phyloP scores from a whole-genome alignment of 2,329 filamentous ascomycete species.

The Lachnellula occidentalis region DNA sequence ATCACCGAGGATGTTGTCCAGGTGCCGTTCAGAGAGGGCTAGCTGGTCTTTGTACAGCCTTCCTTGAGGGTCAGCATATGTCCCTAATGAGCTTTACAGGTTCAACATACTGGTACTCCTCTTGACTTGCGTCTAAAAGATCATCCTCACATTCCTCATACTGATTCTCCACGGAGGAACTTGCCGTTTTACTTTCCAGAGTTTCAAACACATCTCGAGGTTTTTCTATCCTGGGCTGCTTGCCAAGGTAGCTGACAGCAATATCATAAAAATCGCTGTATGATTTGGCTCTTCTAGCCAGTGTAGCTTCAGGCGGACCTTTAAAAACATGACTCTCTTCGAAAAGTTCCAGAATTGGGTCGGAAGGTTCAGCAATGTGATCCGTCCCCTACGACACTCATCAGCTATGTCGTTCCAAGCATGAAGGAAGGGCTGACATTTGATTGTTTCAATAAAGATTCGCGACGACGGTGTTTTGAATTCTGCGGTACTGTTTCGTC shows the following conservation, averaged over 20 bases:
- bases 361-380: constrained; percentile 46
- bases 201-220: constrained; percentile 18
- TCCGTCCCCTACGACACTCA: constrained; percentile 45
- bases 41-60: constrained; percentile 79
- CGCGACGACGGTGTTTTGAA: constrained; percentile 57
- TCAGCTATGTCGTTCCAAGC: constrained; percentile 9
- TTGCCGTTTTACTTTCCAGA: constrained; percentile 34
- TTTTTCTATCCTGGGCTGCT: constrained; percentile 37
- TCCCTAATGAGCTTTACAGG: background rate
- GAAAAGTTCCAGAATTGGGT: constrained; percentile 51
- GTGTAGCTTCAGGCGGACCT: constrained; percentile 60
- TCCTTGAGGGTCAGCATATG: background rate
- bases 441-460: constrained; percentile 63
- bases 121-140: constrained; percentile 75
- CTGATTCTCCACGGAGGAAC: constrained; percentile 54
- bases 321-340: constrained; percentile 52
- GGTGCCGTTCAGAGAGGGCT: constrained; percentile 71
- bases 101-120: constrained; percentile 69
- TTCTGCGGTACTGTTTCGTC: constrained; percentile 39
- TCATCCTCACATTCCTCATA: constrained; percentile 57
- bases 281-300: constrained; percentile 66
- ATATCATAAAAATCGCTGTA: constrained; percentile 71
- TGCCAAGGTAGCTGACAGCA: constrained; percentile 50
- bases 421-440: constrained; percentile 45
- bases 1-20: constrained; percentile 72